A percentile compares a stretch with the other conserved stretches of the same genome.
Evolutionary conservation across 2,329 filamentous ascomycete species (phyloP).

Genomic region (Microsporum audouinii): DNA sequence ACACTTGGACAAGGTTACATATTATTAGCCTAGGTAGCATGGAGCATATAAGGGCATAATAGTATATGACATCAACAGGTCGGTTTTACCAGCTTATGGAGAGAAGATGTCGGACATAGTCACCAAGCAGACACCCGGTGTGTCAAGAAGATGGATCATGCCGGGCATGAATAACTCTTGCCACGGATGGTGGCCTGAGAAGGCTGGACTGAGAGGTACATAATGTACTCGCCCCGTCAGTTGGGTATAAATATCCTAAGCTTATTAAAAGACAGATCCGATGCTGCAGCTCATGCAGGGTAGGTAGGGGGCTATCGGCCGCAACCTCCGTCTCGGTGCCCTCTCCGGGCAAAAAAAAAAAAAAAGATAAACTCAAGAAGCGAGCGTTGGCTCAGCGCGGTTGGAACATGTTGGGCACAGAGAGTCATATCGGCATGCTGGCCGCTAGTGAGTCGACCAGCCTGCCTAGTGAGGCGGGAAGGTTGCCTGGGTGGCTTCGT

Average conservation of each 20-base stretch:
- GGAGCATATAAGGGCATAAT: too few species aligned
- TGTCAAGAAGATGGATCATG: not conserved
- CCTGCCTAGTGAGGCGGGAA: not conserved
- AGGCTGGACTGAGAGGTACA: not conserved
- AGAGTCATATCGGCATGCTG: not conserved
- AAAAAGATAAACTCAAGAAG: too few species aligned
- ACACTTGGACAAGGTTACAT: too few species aligned
- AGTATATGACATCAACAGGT: too few species aligned
- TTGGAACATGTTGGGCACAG: not conserved
- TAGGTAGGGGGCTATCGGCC: not conserved
- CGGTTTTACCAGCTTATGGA: too few species aligned
- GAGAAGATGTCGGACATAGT: not conserved
- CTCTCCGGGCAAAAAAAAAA: not conserved
- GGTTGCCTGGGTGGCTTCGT: not conserved
- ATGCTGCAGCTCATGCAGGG: not conserved
- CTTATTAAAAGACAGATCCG: not conserved
- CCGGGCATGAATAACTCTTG: not conserved
- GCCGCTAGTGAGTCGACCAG: not conserved
- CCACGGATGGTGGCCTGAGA: not conserved
- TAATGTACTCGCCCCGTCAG: not conserved
- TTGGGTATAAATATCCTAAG: not conserved
- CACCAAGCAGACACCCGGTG: not conserved
- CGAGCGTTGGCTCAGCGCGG: too few species aligned
- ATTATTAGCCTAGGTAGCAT: too few species aligned
- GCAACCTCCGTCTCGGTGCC: not conserved